Conservation (phyloP, 1,284 basidiomycete species). For the Ceratobasidium papillatum region DNA sequence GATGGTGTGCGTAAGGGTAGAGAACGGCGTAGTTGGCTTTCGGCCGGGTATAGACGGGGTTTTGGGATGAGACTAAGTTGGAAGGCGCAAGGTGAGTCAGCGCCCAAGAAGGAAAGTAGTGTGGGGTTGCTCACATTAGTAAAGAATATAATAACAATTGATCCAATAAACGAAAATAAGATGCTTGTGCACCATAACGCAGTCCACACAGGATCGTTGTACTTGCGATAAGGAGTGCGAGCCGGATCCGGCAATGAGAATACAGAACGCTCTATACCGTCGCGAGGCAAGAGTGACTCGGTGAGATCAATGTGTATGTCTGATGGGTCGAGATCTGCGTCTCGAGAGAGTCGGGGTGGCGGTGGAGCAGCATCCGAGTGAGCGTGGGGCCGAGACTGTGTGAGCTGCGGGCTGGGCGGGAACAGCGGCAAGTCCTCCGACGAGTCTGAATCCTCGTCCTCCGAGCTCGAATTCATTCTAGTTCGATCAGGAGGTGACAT, state of each 20-base stretch:
- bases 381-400: conserved; percentile 60
- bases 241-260: conserved; percentile 79
- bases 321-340: conserved; percentile 51
- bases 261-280: conserved; percentile 66
- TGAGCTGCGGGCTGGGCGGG: conserved; percentile 58
- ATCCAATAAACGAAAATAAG: conserved; percentile 66
- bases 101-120: conserved; percentile 21
- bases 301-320: conserved; percentile 69
- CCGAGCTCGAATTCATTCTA: conserved; percentile 21
- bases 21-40: conserved; percentile 63
- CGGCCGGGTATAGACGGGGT: conserved; percentile 33
- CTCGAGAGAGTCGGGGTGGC: conserved; percentile 45
- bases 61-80: conserved; percentile 41
- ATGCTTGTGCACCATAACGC: conserved; percentile 69
- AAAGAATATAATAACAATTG: conserved; percentile 69
- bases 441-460: conserved; percentile 29
- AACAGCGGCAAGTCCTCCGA: conserved; percentile 42
- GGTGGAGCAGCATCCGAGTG: conserved; percentile 49
- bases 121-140: conserved; percentile 47
- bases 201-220: conserved; percentile 75
- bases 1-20: conserved; percentile 80
- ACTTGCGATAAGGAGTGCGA: conserved; percentile 66
- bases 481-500: conserved; percentile 56
- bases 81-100: conserved; percentile 37
- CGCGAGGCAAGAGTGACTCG: conserved; percentile 74